Percentiles rank a stretch among this genome's conserved stretches.
phyloP scores from a whole-genome alignment of 768 basidiomycete genomes.

The Tulasnella sp. region DNA sequence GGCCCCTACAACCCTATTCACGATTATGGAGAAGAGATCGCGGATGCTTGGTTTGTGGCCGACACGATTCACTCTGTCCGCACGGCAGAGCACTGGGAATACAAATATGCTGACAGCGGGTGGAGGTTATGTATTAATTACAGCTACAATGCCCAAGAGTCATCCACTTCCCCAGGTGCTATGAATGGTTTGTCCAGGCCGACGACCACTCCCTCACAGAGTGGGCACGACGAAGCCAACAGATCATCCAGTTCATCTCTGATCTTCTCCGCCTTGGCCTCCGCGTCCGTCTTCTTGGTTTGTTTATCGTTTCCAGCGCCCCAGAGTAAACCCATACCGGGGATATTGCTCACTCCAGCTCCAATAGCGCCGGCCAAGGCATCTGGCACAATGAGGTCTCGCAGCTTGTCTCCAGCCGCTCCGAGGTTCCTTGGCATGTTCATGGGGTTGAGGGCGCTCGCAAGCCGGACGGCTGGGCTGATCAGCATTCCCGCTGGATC shows the following conservation, averaged over 20 bases:
- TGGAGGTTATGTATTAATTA: background rate
- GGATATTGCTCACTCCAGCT: slow-evolving; percentile 39
- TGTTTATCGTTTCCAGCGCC: slow-evolving; percentile 47
- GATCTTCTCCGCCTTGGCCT: slow-evolving; percentile 68
- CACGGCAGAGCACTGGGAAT: no score
- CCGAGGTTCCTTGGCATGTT: slow-evolving; percentile 71
- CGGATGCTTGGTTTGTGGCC: no score
- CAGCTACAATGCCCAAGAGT: slow-evolving; percentile 69
- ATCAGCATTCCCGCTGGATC: slow-evolving; percentile 34
- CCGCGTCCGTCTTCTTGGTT: slow-evolving; percentile 46
- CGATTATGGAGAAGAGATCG: no score
- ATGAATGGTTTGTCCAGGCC: slow-evolving; percentile 89
- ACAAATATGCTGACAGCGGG: no score
- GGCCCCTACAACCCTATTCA: no score
- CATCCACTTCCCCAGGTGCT: slow-evolving; percentile 73
- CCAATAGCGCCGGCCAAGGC: slow-evolving; percentile 84
- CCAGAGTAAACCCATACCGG: slow-evolving; percentile 42
- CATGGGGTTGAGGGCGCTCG: slow-evolving; percentile 50
- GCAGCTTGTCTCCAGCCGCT: slow-evolving; percentile 80
- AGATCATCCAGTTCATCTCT: slow-evolving; percentile 86
- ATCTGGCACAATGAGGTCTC: slow-evolving; percentile 93
- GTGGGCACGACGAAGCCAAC: slow-evolving; percentile 84
- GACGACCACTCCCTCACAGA: slow-evolving; percentile 88
- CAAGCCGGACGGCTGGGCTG: slow-evolving; percentile 33
- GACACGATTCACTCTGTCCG: no score